These are phyloP conservation scores for Glaciozyma martinii DNA, from an alignment of 768 basidiomycete species.

Conservation along the genomic window DNA sequence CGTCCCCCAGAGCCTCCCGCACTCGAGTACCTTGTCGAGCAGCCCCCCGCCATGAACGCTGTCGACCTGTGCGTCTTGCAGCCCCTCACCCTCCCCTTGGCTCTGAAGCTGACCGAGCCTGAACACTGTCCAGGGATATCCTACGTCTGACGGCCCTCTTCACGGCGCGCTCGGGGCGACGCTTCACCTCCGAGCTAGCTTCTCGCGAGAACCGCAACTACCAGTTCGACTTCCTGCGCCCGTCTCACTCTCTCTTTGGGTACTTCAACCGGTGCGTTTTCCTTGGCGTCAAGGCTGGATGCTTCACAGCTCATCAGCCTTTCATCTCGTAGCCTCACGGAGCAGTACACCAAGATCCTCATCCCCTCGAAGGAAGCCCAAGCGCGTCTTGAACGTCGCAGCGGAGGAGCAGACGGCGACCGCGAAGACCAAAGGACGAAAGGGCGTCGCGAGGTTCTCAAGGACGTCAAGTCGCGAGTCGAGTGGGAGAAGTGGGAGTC, in stretches of 20 bases:
- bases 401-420: constrained; percentile 39
- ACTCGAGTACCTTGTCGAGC: constrained; percentile 65
- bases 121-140: constrained; percentile 58
- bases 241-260: constrained; percentile 88
- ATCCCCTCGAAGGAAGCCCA: constrained; percentile 69
- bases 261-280: constrained; percentile 73
- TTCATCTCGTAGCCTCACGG: constrained; percentile 53
- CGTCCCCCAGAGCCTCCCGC: constrained; percentile 55
- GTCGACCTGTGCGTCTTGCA: constrained; percentile 74
- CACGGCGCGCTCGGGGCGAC: constrained; percentile 79
- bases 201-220: constrained; percentile 86
- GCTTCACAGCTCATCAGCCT: not conserved
- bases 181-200: constrained; percentile 76
- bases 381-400: constrained; percentile 58
- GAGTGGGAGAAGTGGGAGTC: constrained; percentile 80
- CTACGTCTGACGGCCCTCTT: constrained; percentile 94
- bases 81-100: not conserved
- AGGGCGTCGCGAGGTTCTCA: constrained; percentile 63
- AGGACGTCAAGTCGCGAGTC: constrained; percentile 64
- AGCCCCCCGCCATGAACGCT: constrained; percentile 74
- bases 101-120: not conserved
- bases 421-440: not conserved
- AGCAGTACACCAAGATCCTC: constrained; percentile 86
- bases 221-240: constrained; percentile 94
- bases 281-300: not conserved